Evolutionary conservation across 306 rosid species (phyloP).

Genomic region (Clitoria ternatea): DNA sequence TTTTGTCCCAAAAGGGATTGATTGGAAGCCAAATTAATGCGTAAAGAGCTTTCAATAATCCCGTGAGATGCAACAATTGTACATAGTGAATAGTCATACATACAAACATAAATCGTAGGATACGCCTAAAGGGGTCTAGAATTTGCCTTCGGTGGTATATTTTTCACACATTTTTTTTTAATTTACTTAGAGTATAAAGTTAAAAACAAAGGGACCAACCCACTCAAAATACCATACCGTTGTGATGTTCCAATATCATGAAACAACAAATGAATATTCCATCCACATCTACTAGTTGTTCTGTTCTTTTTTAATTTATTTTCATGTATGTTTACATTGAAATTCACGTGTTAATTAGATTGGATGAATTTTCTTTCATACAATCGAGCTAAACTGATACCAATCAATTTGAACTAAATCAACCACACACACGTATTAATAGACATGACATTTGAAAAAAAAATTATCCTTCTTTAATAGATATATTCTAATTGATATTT

Average conservation of each 20-base stretch:
- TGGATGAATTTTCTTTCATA: no score
- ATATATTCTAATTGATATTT: no score
- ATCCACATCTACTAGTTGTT: background rate
- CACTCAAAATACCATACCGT: background rate
- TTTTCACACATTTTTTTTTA: background rate
- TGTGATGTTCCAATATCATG: constrained; percentile 8
- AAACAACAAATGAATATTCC: background rate
- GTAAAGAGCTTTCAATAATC: constrained; percentile 29
- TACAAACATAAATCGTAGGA: background rate
- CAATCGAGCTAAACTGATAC: no score
- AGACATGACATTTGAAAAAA: no score
- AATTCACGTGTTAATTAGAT: no score
- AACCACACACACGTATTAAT: no score
- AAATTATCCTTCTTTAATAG: no score
- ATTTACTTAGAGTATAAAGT: background rate
- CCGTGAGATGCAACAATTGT: background rate
- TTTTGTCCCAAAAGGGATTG: no score
- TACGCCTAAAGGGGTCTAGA: constrained; percentile 7
- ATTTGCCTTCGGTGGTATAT: constrained; percentile 17
- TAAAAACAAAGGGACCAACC: constrained; percentile 23
- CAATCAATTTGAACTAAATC: no score
- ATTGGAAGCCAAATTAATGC: constrained; percentile 30
- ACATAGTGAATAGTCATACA: background rate
- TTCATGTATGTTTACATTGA: no score
- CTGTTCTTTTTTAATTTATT: background rate